phyloP scores from a whole-genome alignment of 148 eudicot species.

The Pharnaceum exiguum region DNA sequence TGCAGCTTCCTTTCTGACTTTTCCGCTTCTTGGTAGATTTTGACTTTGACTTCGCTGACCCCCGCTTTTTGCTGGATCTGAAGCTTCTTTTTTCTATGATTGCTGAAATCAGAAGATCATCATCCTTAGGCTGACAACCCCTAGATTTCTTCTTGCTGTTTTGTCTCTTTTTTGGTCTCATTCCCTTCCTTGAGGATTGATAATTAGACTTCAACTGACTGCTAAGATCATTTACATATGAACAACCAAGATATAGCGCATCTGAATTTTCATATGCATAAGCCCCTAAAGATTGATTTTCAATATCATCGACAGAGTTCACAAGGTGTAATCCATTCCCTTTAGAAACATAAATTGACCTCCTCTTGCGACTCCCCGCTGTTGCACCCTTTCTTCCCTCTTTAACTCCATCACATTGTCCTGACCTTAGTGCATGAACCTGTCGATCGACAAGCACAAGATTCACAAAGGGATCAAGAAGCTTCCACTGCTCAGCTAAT shows the following conservation, averaged over 20 bases:
- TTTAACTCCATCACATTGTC: slow-evolving; percentile 37
- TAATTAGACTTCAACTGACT: slow-evolving; percentile 1
- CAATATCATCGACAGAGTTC: slow-evolving; percentile 23
- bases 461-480: slow-evolving; percentile 86
- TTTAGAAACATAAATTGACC: slow-evolving; percentile 36
- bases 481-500: slow-evolving; percentile 57
- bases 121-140: slow-evolving; percentile 53
- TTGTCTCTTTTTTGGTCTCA: slow-evolving; percentile 15
- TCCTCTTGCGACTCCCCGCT: slow-evolving; percentile 21
- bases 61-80: slow-evolving; percentile 26
- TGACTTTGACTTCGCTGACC: slow-evolving; percentile 26
- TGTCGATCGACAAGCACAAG: slow-evolving; percentile 64
- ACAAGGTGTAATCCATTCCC: slow-evolving; percentile 34
- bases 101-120: slow-evolving; percentile 69
- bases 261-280: slow-evolving; percentile 19
- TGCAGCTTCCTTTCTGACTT: slow-evolving; percentile 72
- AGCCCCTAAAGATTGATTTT: slow-evolving; percentile 7
- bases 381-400: slow-evolving; percentile 17
- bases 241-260: slow-evolving; percentile 22
- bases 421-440: slow-evolving; percentile 54
- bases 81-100: slow-evolving; percentile 48
- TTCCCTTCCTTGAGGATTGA: slow-evolving; percentile 21
- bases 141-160: slow-evolving; percentile 29
- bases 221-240: slow-evolving; percentile 22
- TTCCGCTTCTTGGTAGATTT: slow-evolving; percentile 51